These are phyloP conservation scores for Isabelozyma gotoi DNA, from an alignment of 805 yeast genomes.

Conservation along the genomic window DNA sequence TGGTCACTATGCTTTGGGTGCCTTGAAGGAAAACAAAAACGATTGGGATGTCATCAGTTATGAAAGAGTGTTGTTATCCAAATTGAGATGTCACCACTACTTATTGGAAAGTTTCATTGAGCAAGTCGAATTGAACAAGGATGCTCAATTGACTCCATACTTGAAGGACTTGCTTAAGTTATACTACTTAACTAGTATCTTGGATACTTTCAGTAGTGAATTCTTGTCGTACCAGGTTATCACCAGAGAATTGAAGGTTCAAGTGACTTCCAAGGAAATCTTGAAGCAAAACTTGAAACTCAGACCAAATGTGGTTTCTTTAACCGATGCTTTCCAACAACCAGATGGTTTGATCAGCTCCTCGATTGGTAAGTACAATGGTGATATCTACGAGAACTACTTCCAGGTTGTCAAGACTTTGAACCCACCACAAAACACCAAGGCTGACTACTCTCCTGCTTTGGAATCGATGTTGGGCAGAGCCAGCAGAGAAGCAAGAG, in stretches of 20 bases:
- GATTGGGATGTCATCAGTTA: slow-evolving; percentile 48
- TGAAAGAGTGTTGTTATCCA: slow-evolving; percentile 47
- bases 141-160: slow-evolving; percentile 44
- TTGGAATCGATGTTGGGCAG: slow-evolving; percentile 35
- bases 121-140: slow-evolving; percentile 34
- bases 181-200: slow-evolving; percentile 56
- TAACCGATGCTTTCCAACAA: slow-evolving; percentile 82
- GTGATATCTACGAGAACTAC: slow-evolving; percentile 81
- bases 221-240: slow-evolving; percentile 67
- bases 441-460: slow-evolving; percentile 58
- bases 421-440: slow-evolving; percentile 52
- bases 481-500: slow-evolving; percentile 30
- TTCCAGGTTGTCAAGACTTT: slow-evolving; percentile 50
- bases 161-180: slow-evolving; percentile 57
- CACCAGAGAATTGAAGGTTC: slow-evolving; percentile 33
- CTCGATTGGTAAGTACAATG: slow-evolving; percentile 77
- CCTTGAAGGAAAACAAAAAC: slow-evolving; percentile 30
- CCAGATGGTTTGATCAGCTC: slow-evolving; percentile 82
- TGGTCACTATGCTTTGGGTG: slow-evolving; percentile 27
- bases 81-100: slow-evolving; percentile 51
- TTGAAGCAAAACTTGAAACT: slow-evolving; percentile 26
- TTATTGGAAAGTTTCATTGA: slow-evolving; percentile 40
- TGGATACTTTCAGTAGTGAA: slow-evolving; percentile 66
- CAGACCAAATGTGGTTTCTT: slow-evolving; percentile 69
- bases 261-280: slow-evolving; percentile 15